Evolutionary conservation across 1,284 basidiomycete genomes (phyloP), one percentile per base, ranked within the genome.

Genomic region (Vanrija pseudolonga): DNA sequence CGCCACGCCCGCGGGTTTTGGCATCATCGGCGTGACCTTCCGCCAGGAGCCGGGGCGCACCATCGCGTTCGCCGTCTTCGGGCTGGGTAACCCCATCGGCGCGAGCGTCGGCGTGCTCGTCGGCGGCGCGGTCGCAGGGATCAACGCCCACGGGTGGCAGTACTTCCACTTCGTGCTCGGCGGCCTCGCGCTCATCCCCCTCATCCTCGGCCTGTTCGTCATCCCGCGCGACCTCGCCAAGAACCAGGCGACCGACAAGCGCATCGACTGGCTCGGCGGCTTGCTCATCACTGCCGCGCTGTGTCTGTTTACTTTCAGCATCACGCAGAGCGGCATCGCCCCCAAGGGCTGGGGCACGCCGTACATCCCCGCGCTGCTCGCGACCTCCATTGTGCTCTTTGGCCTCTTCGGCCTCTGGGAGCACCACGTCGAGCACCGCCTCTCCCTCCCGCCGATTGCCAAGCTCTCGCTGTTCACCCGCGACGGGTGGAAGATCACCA

Each of bases 101-200:
- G 55, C 60, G 4, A 55, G 51, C 11, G 53, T 62, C 23, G 65
- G 64, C 41, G 53, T 60, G 56, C 56, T 71, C 38, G 48, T 69
- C 20, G 67, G 64, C 28, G 68, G 67, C 22, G 55, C 59, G 3
- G 51, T 69, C 2, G 51, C 67, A 0, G 56, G 56, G 6, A 50
- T 53, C 23, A 23, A 22, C 22, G n/a, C 9, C 2, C 45, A 36
- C 4, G 57, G 57, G 6, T 73, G 71, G 71, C 53, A 61, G 55
- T 69, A 68, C 47, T 59, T 69, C 23, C 73, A 68, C 53, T 68
- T 64, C 56, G 59, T 74, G 14, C 63, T 71, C 28, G 71, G 62
- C 5, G 69, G 69, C 0, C 47, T 73, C 1, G 53, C 60, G 7
- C 32, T 68, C 15, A 38, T 72, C 18, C 64, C 69, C 2, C 50